Evolutionary conservation across 345 rosid species (phyloP).

Genomic region (Rubroshorea leprosula): DNA sequence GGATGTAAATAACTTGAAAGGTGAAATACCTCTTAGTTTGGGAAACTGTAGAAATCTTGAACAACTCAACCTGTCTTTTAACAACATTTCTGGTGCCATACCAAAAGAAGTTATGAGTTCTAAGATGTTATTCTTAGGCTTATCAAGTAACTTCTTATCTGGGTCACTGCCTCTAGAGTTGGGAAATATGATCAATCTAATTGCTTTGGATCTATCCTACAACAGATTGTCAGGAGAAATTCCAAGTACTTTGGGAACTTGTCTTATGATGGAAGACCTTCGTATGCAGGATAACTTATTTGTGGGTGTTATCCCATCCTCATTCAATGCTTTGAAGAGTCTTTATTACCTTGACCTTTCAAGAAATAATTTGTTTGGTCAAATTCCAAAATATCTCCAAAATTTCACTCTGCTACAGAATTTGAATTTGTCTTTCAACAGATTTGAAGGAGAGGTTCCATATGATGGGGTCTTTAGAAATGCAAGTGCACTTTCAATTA

Average conservation of each 20-base stretch:
- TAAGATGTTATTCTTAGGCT: background rate
- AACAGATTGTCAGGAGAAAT: conserved; percentile 18
- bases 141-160: background rate
- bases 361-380: conserved; percentile 17
- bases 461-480: conserved; percentile 16
- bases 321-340: conserved; percentile 14
- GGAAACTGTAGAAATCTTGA: conserved; percentile 6
- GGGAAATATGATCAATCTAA: conserved; percentile 10
- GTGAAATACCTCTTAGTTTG: conserved; percentile 19
- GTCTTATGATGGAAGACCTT: conserved; percentile 11
- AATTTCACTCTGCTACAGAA: background rate
- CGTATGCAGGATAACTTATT: conserved; percentile 7
- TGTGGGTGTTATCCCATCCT: conserved; percentile 13
- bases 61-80: background rate
- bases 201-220: conserved; percentile 1
- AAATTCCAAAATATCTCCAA: conserved; percentile 13
- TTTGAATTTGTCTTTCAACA: conserved; percentile 21
- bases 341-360: conserved; percentile 18
- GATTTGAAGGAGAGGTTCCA: conserved; percentile 18
- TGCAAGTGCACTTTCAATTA: conserved; percentile 4
- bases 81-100: conserved; percentile 15
- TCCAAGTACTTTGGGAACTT: conserved; percentile 17
- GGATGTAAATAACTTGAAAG: conserved; percentile 13
- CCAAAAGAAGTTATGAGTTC: conserved; percentile 8
- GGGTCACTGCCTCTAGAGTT: conserved; percentile 3